A percentile compares a stretch with the other conserved stretches of the same genome.
phyloP scores from a whole-genome alignment of 805 yeast genomes.

The Isabelozyma gotoi region DNA sequence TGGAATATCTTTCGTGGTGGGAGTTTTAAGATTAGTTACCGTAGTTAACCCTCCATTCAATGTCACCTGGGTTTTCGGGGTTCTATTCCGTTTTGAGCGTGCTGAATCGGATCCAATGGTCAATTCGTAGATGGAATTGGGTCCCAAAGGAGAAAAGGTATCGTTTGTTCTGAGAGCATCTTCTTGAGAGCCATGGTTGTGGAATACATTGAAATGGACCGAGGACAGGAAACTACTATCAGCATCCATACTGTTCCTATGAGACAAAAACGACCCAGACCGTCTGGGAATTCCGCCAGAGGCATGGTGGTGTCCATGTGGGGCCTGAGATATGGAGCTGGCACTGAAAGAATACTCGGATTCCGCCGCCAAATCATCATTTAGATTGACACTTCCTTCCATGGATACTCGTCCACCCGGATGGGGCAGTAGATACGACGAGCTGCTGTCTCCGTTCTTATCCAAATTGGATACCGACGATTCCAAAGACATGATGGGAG shows the following conservation, averaged over 20 bases:
- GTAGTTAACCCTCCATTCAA: conserved; percentile 46
- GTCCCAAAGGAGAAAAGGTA: conserved; percentile 57
- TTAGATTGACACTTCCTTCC: conserved; percentile 25
- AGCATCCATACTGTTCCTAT: conserved; percentile 30
- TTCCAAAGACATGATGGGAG: conserved; percentile 6
- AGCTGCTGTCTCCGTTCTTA: neutral
- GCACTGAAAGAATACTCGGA: conserved; percentile 22
- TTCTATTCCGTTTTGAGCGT: conserved; percentile 31
- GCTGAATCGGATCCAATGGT: conserved; percentile 60
- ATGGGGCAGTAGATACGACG: conserved; percentile 1
- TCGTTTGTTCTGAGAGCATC: conserved; percentile 8
- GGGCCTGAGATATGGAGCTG: conserved; percentile 9
- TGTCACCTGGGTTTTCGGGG: conserved; percentile 32
- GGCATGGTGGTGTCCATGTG: neutral
- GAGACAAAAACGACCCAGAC: conserved; percentile 15
- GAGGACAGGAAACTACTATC: conserved; percentile 30
- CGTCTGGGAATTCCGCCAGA: conserved; percentile 4
- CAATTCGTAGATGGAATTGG: conserved; percentile 76
- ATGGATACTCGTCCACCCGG: conserved; percentile 12
- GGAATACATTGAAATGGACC: conserved; percentile 19
- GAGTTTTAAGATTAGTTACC: conserved; percentile 50
- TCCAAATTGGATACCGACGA: conserved; percentile 3
- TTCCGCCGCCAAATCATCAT: conserved; percentile 31
- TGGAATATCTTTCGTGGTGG: conserved; percentile 83
- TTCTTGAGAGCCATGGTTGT: conserved; percentile 14